These are phyloP conservation scores for Carallia brachiata DNA, from an alignment of 345 rosid species.

Conservation along the genomic window DNA sequence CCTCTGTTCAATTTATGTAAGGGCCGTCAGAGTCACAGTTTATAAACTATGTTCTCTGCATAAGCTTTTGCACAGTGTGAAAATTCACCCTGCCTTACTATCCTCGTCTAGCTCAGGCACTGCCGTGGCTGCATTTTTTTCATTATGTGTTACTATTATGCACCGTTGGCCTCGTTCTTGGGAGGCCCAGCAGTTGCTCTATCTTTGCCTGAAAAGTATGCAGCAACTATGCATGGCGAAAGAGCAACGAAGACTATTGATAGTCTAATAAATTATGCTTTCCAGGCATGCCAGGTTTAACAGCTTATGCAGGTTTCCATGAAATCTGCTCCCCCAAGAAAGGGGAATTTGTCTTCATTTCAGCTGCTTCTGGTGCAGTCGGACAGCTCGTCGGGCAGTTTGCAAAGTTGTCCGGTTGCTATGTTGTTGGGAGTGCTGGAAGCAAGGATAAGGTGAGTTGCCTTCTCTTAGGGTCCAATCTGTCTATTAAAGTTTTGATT, in stretches of 20 bases:
- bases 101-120: no score
- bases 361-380: slow-evolving; percentile 71
- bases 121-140: no score
- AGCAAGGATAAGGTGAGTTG: slow-evolving; percentile 43
- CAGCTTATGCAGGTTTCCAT: slow-evolving; percentile 58
- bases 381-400: slow-evolving; percentile 73
- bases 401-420: slow-evolving; percentile 55
- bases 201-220: no score
- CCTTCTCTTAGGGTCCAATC: background rate
- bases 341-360: slow-evolving; percentile 58
- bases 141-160: no score
- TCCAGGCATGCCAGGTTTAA: slow-evolving; percentile 57
- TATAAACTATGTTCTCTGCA: no score
- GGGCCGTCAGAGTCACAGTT: no score
- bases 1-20: no score
- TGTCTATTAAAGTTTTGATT: background rate
- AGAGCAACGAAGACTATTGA: background rate
- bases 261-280: background rate
- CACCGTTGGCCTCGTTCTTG: no score
- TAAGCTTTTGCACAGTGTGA: no score
- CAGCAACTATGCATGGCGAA: no score
- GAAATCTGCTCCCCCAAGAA: slow-evolving; percentile 51
- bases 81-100: no score
- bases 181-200: no score
- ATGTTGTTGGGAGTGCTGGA: slow-evolving; percentile 71